Evolutionary conservation across 2,329 filamentous ascomycete genomes (phyloP), one percentile per base, ranked within the genome.

Genomic region (Fusarium poae): DNA sequence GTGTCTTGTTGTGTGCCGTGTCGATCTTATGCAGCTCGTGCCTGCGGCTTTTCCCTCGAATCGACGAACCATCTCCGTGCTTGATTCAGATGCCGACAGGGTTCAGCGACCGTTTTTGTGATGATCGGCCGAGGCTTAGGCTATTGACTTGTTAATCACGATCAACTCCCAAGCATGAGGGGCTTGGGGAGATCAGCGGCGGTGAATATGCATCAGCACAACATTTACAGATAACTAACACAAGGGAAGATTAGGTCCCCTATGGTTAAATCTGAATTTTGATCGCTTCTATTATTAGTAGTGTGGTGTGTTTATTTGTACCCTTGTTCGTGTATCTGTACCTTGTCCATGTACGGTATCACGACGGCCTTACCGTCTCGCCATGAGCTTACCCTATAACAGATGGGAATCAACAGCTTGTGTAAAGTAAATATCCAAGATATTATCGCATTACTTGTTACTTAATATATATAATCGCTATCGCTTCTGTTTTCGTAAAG

Each of bases 21-120:
- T 52, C 52, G 62, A 65, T 65, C 62, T 37, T 32, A 65, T 65
- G 62, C 52, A 65, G 52, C 50, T 43, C 29, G 60, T 63, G 49
- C 60, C 57, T 63, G 60, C 39, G 57, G 39, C 60, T 50, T 35
- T 44, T 56, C 57, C 58, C 29, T 62, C 43, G 48, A 45, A 63
- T 63, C 50, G 60, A 59, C 59, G 60, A 64, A 64, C 61, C 59
- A 51, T 51, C 16, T 40, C 61, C 29, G 45, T 51, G 62, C 62
- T 58, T 64, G 52, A 46, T 51, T 62, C 57, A 63, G 49, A 57
- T 62, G 23, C 18, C 25, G 58, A 37, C 60, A 63, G 43, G 49
- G 58, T 49, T 62, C 45, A 44, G 40, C 45, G 45, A 64, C 59
- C 16, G 30, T 57, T 46, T 57, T 42, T 35, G 37, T 27, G 12